Evolutionary conservation across 345 rosid species (phyloP).

Genomic region (Melaleuca quinquenervia): DNA sequence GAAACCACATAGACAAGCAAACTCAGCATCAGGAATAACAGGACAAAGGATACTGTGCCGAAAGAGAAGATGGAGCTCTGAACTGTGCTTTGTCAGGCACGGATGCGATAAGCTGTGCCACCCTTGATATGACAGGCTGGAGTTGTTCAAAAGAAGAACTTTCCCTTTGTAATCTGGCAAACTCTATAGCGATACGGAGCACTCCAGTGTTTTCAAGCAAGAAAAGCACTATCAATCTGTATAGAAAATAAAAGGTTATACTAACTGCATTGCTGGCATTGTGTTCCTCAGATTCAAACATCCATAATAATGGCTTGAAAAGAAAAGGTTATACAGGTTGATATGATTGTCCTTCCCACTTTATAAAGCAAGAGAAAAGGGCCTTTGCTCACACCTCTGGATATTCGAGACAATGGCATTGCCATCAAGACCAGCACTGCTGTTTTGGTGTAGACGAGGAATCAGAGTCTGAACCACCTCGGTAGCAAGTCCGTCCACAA

Average conservation of each 20-base stretch:
- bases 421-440: slow-evolving; percentile 19
- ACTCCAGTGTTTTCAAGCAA: slow-evolving; percentile 77
- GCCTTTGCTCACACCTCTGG: slow-evolving; percentile 42
- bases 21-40: neutral
- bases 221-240: slow-evolving; percentile 68
- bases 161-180: slow-evolving; percentile 21
- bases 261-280: neutral
- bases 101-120: slow-evolving; percentile 69
- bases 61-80: slow-evolving; percentile 45
- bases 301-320: neutral
- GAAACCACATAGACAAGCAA: neutral
- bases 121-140: slow-evolving; percentile 36
- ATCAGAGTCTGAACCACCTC: slow-evolving; percentile 80
- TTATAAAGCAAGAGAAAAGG: neutral
- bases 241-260: neutral
- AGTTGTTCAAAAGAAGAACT: slow-evolving; percentile 13
- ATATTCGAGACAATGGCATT: slow-evolving; percentile 43
- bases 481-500: slow-evolving; percentile 45
- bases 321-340: neutral
- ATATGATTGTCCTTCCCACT: neutral
- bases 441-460: slow-evolving; percentile 40
- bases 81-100: slow-evolving; percentile 84
- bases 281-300: neutral
- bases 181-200: slow-evolving; percentile 45
- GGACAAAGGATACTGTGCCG: slow-evolving; percentile 84